Conservation (phyloP, 2,329 filamentous ascomycete genomes). For the Xylariales sp. region DNA sequence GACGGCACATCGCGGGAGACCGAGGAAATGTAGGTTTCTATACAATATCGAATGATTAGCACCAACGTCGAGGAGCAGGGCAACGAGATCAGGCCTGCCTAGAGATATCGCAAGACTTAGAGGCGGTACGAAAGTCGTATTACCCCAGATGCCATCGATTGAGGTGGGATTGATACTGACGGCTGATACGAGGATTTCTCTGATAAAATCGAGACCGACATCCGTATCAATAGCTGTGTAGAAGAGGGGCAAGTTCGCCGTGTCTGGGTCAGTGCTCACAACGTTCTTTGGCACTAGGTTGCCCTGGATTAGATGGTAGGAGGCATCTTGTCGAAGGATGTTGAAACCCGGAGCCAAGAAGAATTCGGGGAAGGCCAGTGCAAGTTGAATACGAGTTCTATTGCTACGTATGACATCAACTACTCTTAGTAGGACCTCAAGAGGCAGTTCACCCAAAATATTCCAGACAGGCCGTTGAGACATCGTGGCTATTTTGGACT, state of each 20-base stretch:
- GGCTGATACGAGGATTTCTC: conserved; percentile 16
- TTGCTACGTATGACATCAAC: no score
- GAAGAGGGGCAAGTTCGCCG: conserved; percentile 3
- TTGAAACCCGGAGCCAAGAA: neutral
- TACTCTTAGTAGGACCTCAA: neutral
- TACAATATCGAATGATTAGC: neutral
- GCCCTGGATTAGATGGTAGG: no score
- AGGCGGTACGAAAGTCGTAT: neutral
- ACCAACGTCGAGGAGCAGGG: conserved; percentile 17
- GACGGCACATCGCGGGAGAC: neutral
- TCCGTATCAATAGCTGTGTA: conserved; percentile 9
- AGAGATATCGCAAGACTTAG: neutral
- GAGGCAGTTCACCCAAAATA: neutral
- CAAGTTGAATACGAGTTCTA: neutral
- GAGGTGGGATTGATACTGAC: neutral
- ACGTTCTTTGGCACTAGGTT: no score
- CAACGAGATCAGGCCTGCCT: conserved; percentile 12
- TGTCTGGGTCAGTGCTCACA: no score
- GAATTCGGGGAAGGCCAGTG: conserved; percentile 13
- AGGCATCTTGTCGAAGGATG: no score
- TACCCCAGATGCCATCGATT: conserved; percentile 27
- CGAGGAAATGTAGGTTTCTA: neutral
- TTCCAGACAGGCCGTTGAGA: neutral
- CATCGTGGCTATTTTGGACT: no score
- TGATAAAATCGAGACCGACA: neutral